phyloP scores from a whole-genome alignment of 768 basidiomycete genomes.

The Kwoniella mangroviensis region DNA sequence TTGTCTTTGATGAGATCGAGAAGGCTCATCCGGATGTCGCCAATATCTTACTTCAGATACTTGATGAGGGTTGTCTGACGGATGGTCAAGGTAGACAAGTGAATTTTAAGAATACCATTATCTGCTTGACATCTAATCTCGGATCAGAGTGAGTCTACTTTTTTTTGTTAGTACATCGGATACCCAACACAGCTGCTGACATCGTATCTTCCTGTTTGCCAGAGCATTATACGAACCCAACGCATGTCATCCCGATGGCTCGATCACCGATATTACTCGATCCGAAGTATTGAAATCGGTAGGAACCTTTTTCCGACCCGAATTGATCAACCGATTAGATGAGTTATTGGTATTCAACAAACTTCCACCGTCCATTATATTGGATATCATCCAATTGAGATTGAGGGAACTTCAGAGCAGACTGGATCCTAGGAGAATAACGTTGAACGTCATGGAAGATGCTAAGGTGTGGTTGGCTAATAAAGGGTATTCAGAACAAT shows the following conservation, averaged over 20 bases:
- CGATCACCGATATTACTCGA: slow-evolving; percentile 68
- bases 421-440: slow-evolving; percentile 69
- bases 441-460: slow-evolving; percentile 68
- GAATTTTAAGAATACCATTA: slow-evolving; percentile 94
- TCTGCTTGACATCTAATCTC: slow-evolving; percentile 86
- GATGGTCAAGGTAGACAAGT: slow-evolving; percentile 91
- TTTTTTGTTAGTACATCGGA: not conserved
- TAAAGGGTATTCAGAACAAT: slow-evolving; percentile 79
- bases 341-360: slow-evolving; percentile 75
- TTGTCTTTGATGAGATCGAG: slow-evolving; percentile 76
- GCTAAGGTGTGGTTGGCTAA: slow-evolving; percentile 73
- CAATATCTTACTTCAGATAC: slow-evolving; percentile 86
- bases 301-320: slow-evolving; percentile 81
- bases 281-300: slow-evolving; percentile 75
- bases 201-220: not conserved
- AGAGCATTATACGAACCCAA: slow-evolving; percentile 67
- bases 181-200: too few species aligned
- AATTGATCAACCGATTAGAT: slow-evolving; percentile 86
- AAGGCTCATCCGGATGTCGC: slow-evolving; percentile 92
- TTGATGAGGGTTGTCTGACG: slow-evolving; percentile 86
- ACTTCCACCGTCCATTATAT: slow-evolving; percentile 71
- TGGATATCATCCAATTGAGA: slow-evolving; percentile 77
- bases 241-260: slow-evolving; percentile 68
- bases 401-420: slow-evolving; percentile 74
- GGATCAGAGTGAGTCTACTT: slow-evolving; percentile 59